Evolutionary conservation across 2,329 filamentous ascomycete genomes (phyloP).

Genomic region (Hypoxylon rubiginosum): DNA sequence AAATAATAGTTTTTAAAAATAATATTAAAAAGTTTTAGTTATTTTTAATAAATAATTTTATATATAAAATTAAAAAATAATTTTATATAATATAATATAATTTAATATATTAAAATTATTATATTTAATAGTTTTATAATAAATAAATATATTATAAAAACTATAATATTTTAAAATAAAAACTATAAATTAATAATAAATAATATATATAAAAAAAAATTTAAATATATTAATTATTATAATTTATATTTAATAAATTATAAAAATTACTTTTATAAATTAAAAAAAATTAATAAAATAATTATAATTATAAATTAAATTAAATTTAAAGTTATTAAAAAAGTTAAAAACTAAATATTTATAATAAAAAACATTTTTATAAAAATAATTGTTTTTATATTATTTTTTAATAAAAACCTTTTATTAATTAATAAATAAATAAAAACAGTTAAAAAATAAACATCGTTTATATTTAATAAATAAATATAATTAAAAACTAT

Average conservation of each 20-base stretch:
- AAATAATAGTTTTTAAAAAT: too few species aligned
- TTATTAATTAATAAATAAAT: background rate
- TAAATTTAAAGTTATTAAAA: background rate
- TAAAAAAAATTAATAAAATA: too few species aligned
- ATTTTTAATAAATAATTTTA: background rate
- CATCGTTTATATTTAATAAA: background rate
- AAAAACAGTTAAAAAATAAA: background rate
- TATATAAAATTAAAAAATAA: background rate
- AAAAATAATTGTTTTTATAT: too few species aligned
- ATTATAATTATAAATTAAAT: background rate
- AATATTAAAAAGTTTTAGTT: background rate
- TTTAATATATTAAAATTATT: slow-evolving; percentile 1
- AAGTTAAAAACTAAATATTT: too few species aligned
- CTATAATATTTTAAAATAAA: background rate
- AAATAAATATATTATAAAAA: background rate
- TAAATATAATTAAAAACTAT: too few species aligned
- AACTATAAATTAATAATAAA: background rate
- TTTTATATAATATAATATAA: background rate
- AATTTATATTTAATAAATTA: background rate
- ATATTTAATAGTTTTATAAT: background rate
- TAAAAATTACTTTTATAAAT: too few species aligned
- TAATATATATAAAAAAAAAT: background rate
- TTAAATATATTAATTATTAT: background rate
- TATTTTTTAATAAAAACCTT: too few species aligned
- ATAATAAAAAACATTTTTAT: too few species aligned